These are phyloP conservation scores for Picea sitchensis DNA, from an alignment of 75 land plant species.

Conservation along the genomic window DNA sequence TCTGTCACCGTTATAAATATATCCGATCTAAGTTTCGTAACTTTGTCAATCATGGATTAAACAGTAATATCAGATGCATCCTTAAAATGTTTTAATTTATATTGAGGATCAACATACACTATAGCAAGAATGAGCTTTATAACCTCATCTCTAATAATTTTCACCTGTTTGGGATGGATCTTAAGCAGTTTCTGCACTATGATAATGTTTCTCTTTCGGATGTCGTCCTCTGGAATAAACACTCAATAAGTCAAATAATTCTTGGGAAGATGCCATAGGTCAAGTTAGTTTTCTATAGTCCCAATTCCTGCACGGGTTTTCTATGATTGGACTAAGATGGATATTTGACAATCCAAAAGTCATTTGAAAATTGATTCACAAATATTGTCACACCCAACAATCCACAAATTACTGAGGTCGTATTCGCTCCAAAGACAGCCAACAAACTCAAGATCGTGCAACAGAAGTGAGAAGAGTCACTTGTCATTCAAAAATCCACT, in stretches of 20 bases:
- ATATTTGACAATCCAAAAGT: too few species aligned
- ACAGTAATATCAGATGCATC: slow-evolving; percentile 96
- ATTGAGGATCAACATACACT: slow-evolving; percentile 85
- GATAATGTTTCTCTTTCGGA: slow-evolving; percentile 53
- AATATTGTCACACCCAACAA: too few species aligned
- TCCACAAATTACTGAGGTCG: too few species aligned
- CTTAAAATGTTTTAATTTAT: slow-evolving; percentile 47
- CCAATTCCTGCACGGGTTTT: too few species aligned
- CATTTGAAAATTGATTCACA: too few species aligned
- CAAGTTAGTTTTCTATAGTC: too few species aligned
- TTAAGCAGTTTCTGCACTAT: slow-evolving; percentile 60
- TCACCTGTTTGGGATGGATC: slow-evolving; percentile 53
- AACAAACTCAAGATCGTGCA: too few species aligned
- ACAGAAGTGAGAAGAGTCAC: too few species aligned
- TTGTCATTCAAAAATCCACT: too few species aligned
- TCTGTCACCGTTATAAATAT: slow-evolving; percentile 33
- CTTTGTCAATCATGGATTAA: slow-evolving; percentile 43
- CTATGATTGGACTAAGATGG: too few species aligned
- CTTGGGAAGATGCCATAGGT: too few species aligned
- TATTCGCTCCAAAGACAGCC: too few species aligned
- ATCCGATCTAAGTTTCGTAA: slow-evolving; percentile 8
- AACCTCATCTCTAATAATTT: slow-evolving; percentile 76
- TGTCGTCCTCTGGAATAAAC: slow-evolving; percentile 69
- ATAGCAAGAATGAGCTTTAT: slow-evolving; percentile 72
- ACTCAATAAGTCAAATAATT: slow-evolving; percentile 59